These are phyloP conservation scores for Diaporthe vaccinii DNA, from an alignment of 2,329 filamentous ascomycete species.

Conservation along the genomic window DNA sequence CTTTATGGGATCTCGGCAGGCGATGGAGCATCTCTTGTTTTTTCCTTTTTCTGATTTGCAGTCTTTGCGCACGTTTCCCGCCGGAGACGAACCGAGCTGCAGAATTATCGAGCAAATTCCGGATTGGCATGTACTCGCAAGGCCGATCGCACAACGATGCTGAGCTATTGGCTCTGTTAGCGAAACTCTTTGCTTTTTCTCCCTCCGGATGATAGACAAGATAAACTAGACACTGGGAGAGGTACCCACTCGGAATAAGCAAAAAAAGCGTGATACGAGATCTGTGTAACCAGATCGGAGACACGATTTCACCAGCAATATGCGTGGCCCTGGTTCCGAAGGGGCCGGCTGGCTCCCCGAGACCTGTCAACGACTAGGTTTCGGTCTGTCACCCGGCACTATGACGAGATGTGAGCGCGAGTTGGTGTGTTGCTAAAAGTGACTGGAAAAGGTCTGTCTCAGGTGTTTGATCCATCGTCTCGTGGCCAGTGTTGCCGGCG, in stretches of 20 bases:
- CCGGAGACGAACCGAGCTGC: neutral
- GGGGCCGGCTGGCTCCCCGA: neutral
- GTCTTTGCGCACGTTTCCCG: neutral
- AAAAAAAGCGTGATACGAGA: slow-evolving; percentile 17
- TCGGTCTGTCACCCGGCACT: neutral
- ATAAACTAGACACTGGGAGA: neutral
- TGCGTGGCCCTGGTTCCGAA: neutral
- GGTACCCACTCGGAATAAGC: neutral
- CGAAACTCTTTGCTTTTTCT: neutral
- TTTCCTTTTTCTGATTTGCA: neutral
- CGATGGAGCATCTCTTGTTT: neutral
- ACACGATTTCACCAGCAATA: neutral
- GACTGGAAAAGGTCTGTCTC: neutral
- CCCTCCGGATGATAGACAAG: neutral
- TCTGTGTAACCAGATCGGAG: slow-evolving; percentile 26
- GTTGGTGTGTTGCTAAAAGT: neutral
- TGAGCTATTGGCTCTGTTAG: neutral
- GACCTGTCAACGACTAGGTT: neutral
- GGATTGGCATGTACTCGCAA: neutral
- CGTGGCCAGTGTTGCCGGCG: too few relatives aligned
- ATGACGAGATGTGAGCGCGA: neutral
- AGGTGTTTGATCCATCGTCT: neutral
- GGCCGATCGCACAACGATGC: neutral
- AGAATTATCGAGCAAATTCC: too few relatives aligned
- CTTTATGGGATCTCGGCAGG: neutral